Base-by-base conservation (phyloP, 192 early-diverging fungal genomes). In the Podila horticola region DNA sequence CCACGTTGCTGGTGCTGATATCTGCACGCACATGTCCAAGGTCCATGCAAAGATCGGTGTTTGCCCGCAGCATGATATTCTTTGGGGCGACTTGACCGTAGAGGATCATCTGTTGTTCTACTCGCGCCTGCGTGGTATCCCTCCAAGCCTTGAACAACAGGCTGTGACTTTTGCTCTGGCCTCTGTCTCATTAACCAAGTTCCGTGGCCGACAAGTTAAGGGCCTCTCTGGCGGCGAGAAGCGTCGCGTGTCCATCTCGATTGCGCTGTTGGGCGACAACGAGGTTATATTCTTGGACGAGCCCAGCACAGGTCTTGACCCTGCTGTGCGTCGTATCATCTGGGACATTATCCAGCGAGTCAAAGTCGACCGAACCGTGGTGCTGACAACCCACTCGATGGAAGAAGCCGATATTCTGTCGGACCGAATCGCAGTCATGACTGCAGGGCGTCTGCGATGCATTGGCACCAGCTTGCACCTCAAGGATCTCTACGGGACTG, bases 301-400 rank as follows among this genome's bases (percentile, higher is more conserved):
- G 57, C 86, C 90, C 0, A 85, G 90, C 9, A 86, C 90, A 3
- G 91, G 90, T 1, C 67, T 93, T 58, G 92, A 93, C 66, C 85
- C 86, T 45, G 66, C 76, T 10, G 74, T 84, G 6, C 82, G 87
- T 2, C 79, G 83, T 22, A 65, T 82, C 19, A 76, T 90, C 57
- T 93, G 92, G 92, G 74, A 86, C 15, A 62, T 90, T 41, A 83
- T 93, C 65, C 52, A 83, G 33, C 65, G 82, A 3, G 74, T 74
- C 55, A 91, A 90, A 62, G 33, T 65, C 19, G 70, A 84, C 28
- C 71, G 85, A 7, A 86, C 86, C 15, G 67, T 93, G 20, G 72
- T 93, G 17, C 33, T 93, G 61, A 93, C 92, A 1, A 92, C 91
- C 0, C 92, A 93, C 55, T 83, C 75, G 49, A 83, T 93, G 87